phyloP scores from a whole-genome alignment of 768 basidiomycete genomes.

The Chalciporus pseudorubinellus region DNA sequence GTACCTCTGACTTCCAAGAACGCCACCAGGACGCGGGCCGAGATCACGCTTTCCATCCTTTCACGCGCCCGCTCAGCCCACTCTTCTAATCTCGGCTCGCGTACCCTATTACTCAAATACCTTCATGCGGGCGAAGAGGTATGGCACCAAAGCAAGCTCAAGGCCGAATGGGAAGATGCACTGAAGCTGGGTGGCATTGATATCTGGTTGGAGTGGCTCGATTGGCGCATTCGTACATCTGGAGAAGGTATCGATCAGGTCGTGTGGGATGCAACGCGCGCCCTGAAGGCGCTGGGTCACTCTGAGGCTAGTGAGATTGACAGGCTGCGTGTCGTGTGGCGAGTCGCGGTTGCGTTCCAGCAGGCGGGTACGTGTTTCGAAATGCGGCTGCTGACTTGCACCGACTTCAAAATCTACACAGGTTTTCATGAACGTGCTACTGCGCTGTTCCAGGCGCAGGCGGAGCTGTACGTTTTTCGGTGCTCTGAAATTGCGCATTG shows the following conservation, averaged over 20 bases:
- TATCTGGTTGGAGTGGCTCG: constrained; percentile 78
- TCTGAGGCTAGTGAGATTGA: constrained; percentile 48
- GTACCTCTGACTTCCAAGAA: constrained; percentile 67
- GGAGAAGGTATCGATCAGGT: constrained; percentile 50
- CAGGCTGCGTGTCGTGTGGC: constrained; percentile 68
- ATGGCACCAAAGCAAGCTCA: constrained; percentile 56
- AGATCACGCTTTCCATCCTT: constrained; percentile 68
- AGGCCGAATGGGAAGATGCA: constrained; percentile 69
- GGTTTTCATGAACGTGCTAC: constrained; percentile 73
- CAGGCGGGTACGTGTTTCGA: constrained; percentile 57
- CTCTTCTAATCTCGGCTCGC: constrained; percentile 48
- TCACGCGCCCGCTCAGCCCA: constrained; percentile 60
- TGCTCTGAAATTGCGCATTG: constrained; percentile 1
- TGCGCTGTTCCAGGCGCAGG: constrained; percentile 81
- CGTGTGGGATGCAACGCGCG: constrained; percentile 49
- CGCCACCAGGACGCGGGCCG: constrained; percentile 62
- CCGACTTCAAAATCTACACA: constrained; percentile 26
- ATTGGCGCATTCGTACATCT: constrained; percentile 61
- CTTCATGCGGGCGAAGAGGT: constrained; percentile 71
- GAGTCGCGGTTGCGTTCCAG: constrained; percentile 57
- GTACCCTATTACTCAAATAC: constrained; percentile 56
- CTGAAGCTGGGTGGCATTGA: constrained; percentile 50
- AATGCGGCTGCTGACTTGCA: not conserved
- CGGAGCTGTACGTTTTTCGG: constrained; percentile 61
- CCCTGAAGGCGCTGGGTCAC: constrained; percentile 41